Base-by-base conservation (phyloP, 345 rosid genomes). In the Salix dunnii region DNA sequence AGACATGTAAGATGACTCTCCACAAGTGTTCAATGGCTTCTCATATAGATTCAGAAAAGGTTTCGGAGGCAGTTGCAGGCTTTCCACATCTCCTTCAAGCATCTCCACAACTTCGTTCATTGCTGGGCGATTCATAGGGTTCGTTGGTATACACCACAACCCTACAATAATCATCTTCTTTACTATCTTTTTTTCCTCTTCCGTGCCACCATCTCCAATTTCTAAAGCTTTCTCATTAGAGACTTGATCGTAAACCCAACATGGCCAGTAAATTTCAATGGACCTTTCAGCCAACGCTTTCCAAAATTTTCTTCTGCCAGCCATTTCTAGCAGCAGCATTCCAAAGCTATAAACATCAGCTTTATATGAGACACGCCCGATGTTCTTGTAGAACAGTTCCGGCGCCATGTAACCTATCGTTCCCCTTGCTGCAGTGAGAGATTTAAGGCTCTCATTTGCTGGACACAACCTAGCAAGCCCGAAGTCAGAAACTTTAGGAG, bases 21-120 rank as follows among this genome's bases (percentile, higher is more conserved):
- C 42, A 38, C 2, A 0, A 38, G 42, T 7, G 42, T 7, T 38
- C 0, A 38, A 7, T 38, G 42, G 42, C 42, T 38, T 38, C 11
- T 38, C 42, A 38, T 38, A 2, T 8, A 33, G 35, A 63, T 28
- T 1, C 9, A 28, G 1, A 28, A 17, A 0, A 1, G 67, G 35
- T 5, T 3, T 63, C 3, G 67, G 67, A 63, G 35, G 67, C 38
- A 28, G 11, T 63, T 63, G 35, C 35, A 28, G 17, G 35, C 5
- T 67, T 33, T 35, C 70, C 70, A 18, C 2, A 2, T 67, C 70
- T 31, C 43, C 70, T 67, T 35, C 70, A 33, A 67, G 70, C 70
- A 67, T 67, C 70, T 67, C 28, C 70, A 67, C 46, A 6, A 35
- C 70, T 18, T 67, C 21, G 25, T 67, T 67, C 70, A 67, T 67